A percentile compares a stretch with the other conserved stretches of the same genome.
phyloP scores from a whole-genome alignment of 1,139 yeast genomes.

The Zygoascus sp. region DNA sequence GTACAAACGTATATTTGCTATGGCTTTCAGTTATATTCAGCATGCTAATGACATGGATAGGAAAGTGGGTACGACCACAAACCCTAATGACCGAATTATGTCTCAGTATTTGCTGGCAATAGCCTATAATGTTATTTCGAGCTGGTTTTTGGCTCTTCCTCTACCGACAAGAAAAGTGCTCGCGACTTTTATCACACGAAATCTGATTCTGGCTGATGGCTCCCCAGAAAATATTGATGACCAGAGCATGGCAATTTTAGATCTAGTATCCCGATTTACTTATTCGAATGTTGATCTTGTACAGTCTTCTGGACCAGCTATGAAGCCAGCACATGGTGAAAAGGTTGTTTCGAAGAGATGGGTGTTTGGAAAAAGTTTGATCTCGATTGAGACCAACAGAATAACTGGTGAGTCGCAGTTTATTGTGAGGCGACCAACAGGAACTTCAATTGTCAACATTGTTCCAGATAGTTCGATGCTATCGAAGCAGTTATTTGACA shows the following conservation, averaged over 20 bases:
- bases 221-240: slow-evolving; percentile 43
- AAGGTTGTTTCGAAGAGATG: slow-evolving; percentile 43
- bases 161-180: slow-evolving; percentile 55
- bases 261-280: slow-evolving; percentile 63
- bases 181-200: slow-evolving; percentile 59
- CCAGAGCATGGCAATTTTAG: slow-evolving; percentile 61
- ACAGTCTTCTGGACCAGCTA: slow-evolving; percentile 28
- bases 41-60: slow-evolving; percentile 52
- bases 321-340: slow-evolving; percentile 1
- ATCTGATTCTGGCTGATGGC: slow-evolving; percentile 46
- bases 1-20: slow-evolving; percentile 73
- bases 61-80: slow-evolving; percentile 20
- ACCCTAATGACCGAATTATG: slow-evolving; percentile 31
- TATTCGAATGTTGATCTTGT: slow-evolving; percentile 60
- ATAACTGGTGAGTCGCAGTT: slow-evolving; percentile 52
- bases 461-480: slow-evolving; percentile 43
- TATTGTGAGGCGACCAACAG: slow-evolving; percentile 63
- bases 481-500: slow-evolving; percentile 29
- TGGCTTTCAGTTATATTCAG: slow-evolving; percentile 75
- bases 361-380: slow-evolving; percentile 57
- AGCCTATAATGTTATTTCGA: slow-evolving; percentile 64
- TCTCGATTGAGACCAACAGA: slow-evolving; percentile 53
- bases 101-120: slow-evolving; percentile 44
- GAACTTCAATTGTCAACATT: slow-evolving; percentile 49
- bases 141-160: slow-evolving; percentile 68